Conservation (phyloP, 306 rosid genomes). For the Leucaena leucocephala region DNA sequence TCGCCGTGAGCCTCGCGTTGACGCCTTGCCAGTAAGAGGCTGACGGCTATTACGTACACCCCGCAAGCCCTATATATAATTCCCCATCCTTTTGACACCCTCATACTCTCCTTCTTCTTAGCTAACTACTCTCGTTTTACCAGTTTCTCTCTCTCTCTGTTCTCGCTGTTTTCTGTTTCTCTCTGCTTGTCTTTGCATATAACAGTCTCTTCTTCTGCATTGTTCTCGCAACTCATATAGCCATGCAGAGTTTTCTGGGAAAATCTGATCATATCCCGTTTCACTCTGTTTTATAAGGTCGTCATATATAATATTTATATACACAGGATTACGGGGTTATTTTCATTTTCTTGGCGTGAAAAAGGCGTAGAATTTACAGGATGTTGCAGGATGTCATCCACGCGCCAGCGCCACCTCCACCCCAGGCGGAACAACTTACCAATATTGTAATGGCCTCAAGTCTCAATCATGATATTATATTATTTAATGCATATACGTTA, state of each 20-base stretch:
- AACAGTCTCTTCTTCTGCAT: conserved; percentile 40
- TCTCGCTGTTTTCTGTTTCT: conserved; percentile 17
- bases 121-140: conserved; percentile 29
- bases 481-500: not conserved
- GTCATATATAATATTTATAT: not conserved
- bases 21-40: conserved; percentile 43
- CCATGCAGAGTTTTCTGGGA: conserved; percentile 12
- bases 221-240: conserved; percentile 14
- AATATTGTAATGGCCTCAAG: conserved; percentile 46
- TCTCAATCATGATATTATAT: not conserved
- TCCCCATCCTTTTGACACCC: conserved; percentile 47
- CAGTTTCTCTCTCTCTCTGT: conserved; percentile 20
- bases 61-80: conserved; percentile 45
- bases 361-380: conserved; percentile 21
- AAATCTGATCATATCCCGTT: not conserved
- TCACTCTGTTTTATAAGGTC: not conserved
- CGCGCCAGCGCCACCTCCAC: conserved; percentile 37
- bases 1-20: conserved; percentile 62
- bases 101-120: conserved; percentile 46
- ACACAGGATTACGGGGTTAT: not conserved
- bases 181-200: not conserved
- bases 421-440: conserved; percentile 48
- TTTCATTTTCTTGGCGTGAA: not conserved
- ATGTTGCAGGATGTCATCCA: conserved; percentile 73
- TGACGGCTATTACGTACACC: conserved; percentile 44